These are phyloP conservation scores for Penicillium psychrofluorescens DNA, from an alignment of 495 filamentous ascomycete species.

Conservation along the genomic window DNA sequence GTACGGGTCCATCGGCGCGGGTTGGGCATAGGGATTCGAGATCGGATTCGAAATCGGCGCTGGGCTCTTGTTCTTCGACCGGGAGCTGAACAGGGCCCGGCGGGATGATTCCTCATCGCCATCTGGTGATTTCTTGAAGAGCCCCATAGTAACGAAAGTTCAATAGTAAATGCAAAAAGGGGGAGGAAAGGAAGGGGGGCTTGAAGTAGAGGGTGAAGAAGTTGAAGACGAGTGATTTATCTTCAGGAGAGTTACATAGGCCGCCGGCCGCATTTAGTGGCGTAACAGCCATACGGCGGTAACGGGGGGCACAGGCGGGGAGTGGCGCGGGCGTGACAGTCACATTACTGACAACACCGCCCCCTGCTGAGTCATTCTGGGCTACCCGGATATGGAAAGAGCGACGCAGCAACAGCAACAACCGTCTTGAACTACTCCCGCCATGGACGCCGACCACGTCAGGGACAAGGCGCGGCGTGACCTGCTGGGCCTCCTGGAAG, in stretches of 20 bases:
- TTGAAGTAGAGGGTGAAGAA: too few species aligned
- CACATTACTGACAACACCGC: constrained; percentile 11
- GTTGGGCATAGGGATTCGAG: constrained; percentile 62
- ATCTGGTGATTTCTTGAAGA: constrained; percentile 55
- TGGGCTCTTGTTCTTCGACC: constrained; percentile 54
- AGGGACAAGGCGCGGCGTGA: constrained; percentile 79
- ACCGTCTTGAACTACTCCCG: too few species aligned
- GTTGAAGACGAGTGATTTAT: too few species aligned
- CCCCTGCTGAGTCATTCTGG: constrained; percentile 7
- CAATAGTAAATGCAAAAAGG: constrained; percentile 7
- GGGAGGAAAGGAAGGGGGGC: background rate
- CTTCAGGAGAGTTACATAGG: constrained; percentile 3
- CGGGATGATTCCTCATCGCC: constrained; percentile 52
- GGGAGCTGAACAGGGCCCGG: constrained; percentile 50
- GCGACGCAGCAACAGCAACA: background rate
- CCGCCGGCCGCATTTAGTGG: constrained; percentile 2
- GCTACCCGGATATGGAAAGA: too few species aligned
- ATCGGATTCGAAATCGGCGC: constrained; percentile 32
- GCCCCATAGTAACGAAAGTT: constrained; percentile 41
- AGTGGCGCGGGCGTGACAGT: constrained; percentile 7
- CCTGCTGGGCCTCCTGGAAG: constrained; percentile 78
- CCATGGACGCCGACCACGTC: constrained; percentile 62
- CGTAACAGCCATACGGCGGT: background rate
- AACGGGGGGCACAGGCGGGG: background rate
- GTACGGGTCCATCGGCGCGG: constrained; percentile 53